A percentile compares a stretch with the other conserved stretches of the same genome.
Evolutionary conservation across 2,329 filamentous ascomycete species (phyloP).

Genomic region (Colletotrichum eremochloae): DNA sequence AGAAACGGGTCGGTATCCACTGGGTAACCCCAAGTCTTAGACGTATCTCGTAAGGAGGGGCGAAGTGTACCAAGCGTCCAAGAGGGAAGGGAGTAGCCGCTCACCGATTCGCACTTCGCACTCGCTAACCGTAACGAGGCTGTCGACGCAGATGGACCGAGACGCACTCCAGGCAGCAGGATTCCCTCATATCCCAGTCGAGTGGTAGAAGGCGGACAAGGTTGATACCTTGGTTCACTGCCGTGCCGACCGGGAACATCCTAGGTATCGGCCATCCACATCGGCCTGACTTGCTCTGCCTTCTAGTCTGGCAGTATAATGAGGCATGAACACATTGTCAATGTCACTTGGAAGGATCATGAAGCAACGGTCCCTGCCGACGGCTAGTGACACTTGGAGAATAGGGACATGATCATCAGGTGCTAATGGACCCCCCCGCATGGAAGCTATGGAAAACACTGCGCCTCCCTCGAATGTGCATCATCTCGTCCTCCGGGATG

Average conservation of each 20-base stretch:
- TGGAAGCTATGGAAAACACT: slow-evolving; percentile 30
- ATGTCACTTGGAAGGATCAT: slow-evolving; percentile 32
- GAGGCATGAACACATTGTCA: slow-evolving; percentile 1
- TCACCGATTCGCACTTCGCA: slow-evolving; percentile 13
- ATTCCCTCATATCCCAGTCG: slow-evolving; percentile 24
- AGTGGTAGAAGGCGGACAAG: background rate
- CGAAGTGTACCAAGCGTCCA: background rate
- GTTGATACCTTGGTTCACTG: slow-evolving; percentile 32
- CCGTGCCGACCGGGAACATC: slow-evolving; percentile 31
- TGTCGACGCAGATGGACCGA: slow-evolving; percentile 2
- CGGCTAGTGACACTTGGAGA: slow-evolving; percentile 14
- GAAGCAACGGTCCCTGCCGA: slow-evolving; percentile 17
- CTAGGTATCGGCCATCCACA: background rate
- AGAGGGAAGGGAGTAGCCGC: background rate
- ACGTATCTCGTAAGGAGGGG: background rate
- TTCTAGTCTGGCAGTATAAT: background rate
- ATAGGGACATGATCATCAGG: slow-evolving; percentile 13
- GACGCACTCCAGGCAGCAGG: slow-evolving; percentile 35
- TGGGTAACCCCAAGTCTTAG: background rate
- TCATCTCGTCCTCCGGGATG: slow-evolving; percentile 11
- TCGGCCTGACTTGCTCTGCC: background rate
- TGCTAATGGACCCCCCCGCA: slow-evolving; percentile 12
- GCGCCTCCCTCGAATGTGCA: slow-evolving; percentile 18
- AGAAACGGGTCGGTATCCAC: background rate
- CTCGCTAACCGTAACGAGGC: background rate